A percentile compares a stretch with the other conserved stretches of the same genome.
These are phyloP conservation scores for Theileria luwenshuni DNA, from an alignment of 169 alveolate genomes.

Conservation along the genomic window DNA sequence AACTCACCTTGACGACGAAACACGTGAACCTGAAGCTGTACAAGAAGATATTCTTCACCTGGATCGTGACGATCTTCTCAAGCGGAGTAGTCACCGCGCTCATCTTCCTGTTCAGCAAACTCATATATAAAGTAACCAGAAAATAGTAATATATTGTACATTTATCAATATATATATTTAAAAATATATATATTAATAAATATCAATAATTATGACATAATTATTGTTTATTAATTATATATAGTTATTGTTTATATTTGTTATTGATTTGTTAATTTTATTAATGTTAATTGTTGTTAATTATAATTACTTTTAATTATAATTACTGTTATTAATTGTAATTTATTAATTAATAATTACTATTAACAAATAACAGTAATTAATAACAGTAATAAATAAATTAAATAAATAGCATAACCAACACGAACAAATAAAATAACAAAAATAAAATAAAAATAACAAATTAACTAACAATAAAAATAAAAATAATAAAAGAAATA, in stretches of 20 bases:
- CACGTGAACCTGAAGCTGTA: constrained; percentile 61
- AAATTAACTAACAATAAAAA: background rate
- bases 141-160: background rate
- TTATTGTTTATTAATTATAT: background rate
- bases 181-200: background rate
- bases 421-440: too few species aligned
- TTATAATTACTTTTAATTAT: too few species aligned
- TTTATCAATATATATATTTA: background rate
- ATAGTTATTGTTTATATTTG: background rate
- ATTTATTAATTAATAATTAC: too few species aligned
- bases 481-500: too few species aligned
- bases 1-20: constrained; percentile 24
- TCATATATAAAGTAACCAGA: background rate
- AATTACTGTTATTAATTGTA: too few species aligned
- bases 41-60: constrained; percentile 58
- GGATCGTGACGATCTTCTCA: constrained; percentile 63
- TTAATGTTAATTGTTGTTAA: background rate
- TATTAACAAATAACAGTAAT: too few species aligned
- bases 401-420: too few species aligned
- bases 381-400: too few species aligned
- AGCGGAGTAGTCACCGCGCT: constrained; percentile 49
- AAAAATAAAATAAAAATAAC: too few species aligned
- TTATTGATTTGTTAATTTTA: background rate
- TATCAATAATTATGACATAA: background rate
- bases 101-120: constrained; percentile 2